Percentiles rank a stretch among this genome's conserved stretches.
These are phyloP conservation scores for Terana coerulea DNA, from an alignment of 768 basidiomycete genomes.

Conservation along the genomic window DNA sequence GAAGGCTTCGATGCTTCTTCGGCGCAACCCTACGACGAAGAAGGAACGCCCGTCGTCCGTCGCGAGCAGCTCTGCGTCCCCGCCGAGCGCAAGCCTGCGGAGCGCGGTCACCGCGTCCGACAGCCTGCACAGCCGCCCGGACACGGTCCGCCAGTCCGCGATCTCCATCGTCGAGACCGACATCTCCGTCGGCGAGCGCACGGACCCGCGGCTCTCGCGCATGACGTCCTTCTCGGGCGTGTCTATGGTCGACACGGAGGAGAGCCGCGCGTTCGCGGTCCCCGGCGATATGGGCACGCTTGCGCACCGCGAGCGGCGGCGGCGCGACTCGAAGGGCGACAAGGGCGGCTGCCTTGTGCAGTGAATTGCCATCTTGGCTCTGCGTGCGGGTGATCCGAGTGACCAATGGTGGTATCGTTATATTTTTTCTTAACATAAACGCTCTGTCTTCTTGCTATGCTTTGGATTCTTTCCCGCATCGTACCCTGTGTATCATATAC, in stretches of 20 bases:
- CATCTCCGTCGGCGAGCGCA: constrained; percentile 23
- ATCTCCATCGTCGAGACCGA: constrained; percentile 31
- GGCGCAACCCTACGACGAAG: constrained; percentile 30
- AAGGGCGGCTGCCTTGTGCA: constrained; percentile 46
- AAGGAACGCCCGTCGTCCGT: constrained; percentile 54
- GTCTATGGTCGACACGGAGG: constrained; percentile 27
- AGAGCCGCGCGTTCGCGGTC: constrained; percentile 25
- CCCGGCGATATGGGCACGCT: constrained; percentile 36
- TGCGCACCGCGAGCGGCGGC: constrained; percentile 30
- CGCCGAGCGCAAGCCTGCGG: constrained; percentile 50
- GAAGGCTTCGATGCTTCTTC: constrained; percentile 32
- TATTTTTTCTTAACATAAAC: constrained; percentile 4
- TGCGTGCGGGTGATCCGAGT: no score
- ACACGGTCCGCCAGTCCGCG: constrained; percentile 30
- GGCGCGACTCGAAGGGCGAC: constrained; percentile 36
- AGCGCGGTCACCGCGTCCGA: constrained; percentile 51
- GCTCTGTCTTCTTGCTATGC: constrained; percentile 5
- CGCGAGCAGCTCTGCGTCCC: constrained; percentile 54
- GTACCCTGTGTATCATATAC: constrained; percentile 12
- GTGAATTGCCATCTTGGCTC: constrained; percentile 19
- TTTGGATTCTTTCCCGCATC: constrained; percentile 7
- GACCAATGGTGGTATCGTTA: background rate
- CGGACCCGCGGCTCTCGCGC: constrained; percentile 30
- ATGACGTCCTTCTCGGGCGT: constrained; percentile 31
- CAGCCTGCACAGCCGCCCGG: constrained; percentile 36